Evolutionary conservation across 1,139 yeast genomes (phyloP), one percentile per base, ranked within the genome.

Genomic region (Suhomyces chickasaworum): DNA sequence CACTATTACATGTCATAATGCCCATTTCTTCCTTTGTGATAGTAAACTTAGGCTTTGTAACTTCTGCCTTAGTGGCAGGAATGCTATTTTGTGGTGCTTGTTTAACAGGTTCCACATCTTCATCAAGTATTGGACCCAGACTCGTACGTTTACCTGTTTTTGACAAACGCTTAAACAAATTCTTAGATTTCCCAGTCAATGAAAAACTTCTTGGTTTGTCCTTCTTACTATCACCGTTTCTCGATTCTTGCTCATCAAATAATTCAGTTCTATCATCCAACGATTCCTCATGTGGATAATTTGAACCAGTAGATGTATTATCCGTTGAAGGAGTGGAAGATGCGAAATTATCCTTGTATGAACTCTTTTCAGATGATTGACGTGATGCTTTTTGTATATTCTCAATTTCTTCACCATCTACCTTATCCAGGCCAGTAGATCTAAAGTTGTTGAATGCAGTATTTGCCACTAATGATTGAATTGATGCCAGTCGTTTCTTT

Each of bases 11-110:
- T 34, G 73, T 78, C 71, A 86, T 72, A 3, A 85, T 69, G 2
- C 84, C 83, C 51, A 84, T 61, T 53, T 86, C 89, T 31, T 81
- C 86, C 39, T 81, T 76, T 3, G 82, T 71, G 46, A 84, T 75
- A 12, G 58, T 54, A 65, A 57, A 42, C 9, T 37, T 22, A 2
- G 21, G 35, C 15, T 35, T 21, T n/a, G 17, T 7, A 15, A 15
- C 4, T 35, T 22, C 37, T 35, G 27, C 4, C 22, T 15, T 22
- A n/a, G n/a, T 6, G 4, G 12, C 17, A 7, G n/a, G 27, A 3
- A 16, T 35, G 6, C 17, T 22, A 23, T 6, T 22, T 35, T 15
- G 20, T 7, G 36, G 10, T 8, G 47, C 38, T 23, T 30, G 27
- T 9, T 17, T 17, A 2, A 46, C 46, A 17, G 45, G 48, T 10